Evolutionary conservation across 1,139 yeast genomes (phyloP).

Genomic region (Candida tunisiensis): DNA sequence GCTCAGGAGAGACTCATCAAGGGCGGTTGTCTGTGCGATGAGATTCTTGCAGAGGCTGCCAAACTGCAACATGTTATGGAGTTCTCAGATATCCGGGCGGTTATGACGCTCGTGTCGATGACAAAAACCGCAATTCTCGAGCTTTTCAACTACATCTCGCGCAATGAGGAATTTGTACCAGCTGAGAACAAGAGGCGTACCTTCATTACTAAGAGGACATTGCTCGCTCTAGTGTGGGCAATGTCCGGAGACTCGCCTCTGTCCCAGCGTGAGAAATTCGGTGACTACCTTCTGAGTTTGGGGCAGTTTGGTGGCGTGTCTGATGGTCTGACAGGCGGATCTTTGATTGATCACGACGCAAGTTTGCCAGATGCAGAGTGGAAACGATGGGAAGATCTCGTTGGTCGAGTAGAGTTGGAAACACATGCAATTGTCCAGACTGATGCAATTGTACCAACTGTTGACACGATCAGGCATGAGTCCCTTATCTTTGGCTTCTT

Average conservation of each 20-base stretch:
- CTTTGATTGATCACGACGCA: conserved; percentile 29
- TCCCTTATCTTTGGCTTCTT: conserved; percentile 39
- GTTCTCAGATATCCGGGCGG: conserved; percentile 23
- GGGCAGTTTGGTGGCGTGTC: conserved; percentile 11
- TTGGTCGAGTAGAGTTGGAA: conserved; percentile 35
- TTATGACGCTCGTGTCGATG: conserved; percentile 23
- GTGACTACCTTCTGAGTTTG: conserved; percentile 15
- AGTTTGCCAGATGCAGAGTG: conserved; percentile 32
- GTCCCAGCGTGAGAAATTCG: conserved; percentile 26
- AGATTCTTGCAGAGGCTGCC: conserved; percentile 10
- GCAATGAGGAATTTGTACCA: conserved; percentile 11
- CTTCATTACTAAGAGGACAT: conserved; percentile 24
- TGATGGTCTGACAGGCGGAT: conserved; percentile 5
- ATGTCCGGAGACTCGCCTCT: conserved; percentile 43
- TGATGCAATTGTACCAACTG: conserved; percentile 57
- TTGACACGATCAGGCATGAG: conserved; percentile 63
- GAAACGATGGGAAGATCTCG: conserved; percentile 29
- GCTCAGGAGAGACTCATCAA: conserved; percentile 3
- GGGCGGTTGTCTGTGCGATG: conserved; percentile 7
- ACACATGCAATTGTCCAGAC: conserved; percentile 49
- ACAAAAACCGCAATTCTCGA: conserved; percentile 9
- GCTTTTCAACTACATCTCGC: conserved; percentile 8
- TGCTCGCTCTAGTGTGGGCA: conserved; percentile 46
- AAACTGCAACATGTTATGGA: conserved; percentile 38
- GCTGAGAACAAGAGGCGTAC: conserved; percentile 9